Evolutionary conservation across 805 yeast species (phyloP).

Genomic region (Pichia rugopelliculosa): DNA sequence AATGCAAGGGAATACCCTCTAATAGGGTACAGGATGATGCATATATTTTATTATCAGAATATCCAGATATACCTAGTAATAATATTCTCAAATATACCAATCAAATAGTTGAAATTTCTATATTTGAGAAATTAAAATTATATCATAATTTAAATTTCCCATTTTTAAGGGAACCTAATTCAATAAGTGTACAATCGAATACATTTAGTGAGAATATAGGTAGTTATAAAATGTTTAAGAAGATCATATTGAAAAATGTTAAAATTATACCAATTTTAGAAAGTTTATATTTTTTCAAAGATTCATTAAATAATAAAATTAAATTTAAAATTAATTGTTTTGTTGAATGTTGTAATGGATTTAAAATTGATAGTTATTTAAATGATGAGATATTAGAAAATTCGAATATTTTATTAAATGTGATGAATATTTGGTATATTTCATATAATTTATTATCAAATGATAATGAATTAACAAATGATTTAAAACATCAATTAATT

Average conservation of each 20-base stretch:
- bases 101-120: conserved; percentile 13
- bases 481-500: not conserved
- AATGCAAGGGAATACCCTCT: not conserved
- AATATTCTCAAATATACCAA: conserved; percentile 9
- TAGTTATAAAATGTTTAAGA: conserved; percentile 10
- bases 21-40: not conserved
- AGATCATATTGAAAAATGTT: conserved; percentile 10
- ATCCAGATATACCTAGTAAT: not conserved
- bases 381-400: not conserved
- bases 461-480: not conserved
- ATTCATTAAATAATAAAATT: not conserved
- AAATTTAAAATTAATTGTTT: not conserved
- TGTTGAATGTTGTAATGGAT: not conserved
- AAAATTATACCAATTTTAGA: not conserved
- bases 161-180: conserved; percentile 13
- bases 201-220: conserved; percentile 5
- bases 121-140: not conserved
- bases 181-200: conserved; percentile 6
- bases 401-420: conserved; percentile 8
- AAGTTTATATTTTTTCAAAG: not conserved
- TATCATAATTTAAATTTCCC: conserved; percentile 11
- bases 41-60: not conserved
- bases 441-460: not conserved
- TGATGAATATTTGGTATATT: conserved; percentile 8
- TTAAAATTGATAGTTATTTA: not conserved